Evolutionary conservation across 176 grass and related monocot genomes (phyloP), one percentile per base, ranked within the genome.

Genomic region (Carex pumila): DNA sequence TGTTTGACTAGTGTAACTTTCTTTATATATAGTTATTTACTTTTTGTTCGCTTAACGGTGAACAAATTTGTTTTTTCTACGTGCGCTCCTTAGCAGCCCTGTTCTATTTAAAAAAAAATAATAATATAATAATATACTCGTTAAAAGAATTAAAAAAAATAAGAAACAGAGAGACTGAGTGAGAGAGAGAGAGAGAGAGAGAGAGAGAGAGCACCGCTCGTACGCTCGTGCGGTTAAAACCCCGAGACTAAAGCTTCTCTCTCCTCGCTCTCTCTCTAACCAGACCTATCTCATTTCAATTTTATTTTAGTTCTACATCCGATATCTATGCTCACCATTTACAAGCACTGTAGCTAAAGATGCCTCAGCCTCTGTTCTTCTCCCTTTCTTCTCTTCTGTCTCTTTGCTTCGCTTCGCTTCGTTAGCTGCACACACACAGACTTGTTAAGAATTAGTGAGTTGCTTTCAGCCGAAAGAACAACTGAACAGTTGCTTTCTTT

Each of bases 201-300:
- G n/a, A 52, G 71, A 56, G 71, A 63, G 52, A 43, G 34, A 34
- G 30, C 19, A 84, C 22, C 22, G 63, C 36, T 89, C 82, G 87
- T 76, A 83, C 86, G 88, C 90, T 94, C 92, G 90, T 92, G 92
- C 86, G 90, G 86, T 94, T 90, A 92, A 92, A 94, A 89, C 90
- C 92, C 92, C 89, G 78, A 91, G 91, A 73, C 89, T 55, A 88
- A 87, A 76, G 61, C 80, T 49, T 29, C 75, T 86, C 74, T 41
- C 60, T 66, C 29, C 36, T 79, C 58, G 55, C 71, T 61, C 12
- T 75, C 65, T 85, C 30, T 70, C 12, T 84, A 66, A 53, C 14
- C 17, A 18, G 17, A 68, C 30, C 47, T 47, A 49, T 71, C 65
- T 43, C 67, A 71, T 45, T 71, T 17, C 67, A 71, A 4, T 71